Evolutionary conservation across 805 yeast species (phyloP), one percentile per base, ranked within the genome.

Genomic region (Candida nanaspora): DNA sequence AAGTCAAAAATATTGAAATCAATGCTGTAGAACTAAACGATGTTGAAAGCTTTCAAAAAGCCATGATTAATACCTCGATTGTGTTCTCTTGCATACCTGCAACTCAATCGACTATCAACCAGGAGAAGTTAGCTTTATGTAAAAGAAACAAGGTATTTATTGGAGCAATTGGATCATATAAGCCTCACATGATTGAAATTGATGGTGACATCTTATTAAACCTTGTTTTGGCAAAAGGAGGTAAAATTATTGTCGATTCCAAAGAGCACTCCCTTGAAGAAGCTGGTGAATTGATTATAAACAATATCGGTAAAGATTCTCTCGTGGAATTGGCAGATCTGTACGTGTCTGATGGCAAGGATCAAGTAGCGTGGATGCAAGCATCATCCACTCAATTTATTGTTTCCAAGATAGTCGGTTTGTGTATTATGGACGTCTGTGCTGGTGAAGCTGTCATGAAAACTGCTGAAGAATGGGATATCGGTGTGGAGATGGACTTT

Each of bases 111-210:
- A 55, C 66, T 1, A 69, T 80, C 40, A 39, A 48, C 5, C 52
- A 55, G 11, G 43, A 54, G 41, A 54, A 56, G 30, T 38, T 75
- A 47, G 52, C 54, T 42, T 23, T 44, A 15, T 51, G 49, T 23
- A 22, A 25, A 11, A 38, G 35, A 9, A 42, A 41, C 1, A 52
- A 50, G 16, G 57, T 65, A 26, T 80, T 69, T 54, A 69, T 80
- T 35, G 72, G 80, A 14, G 59, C 79, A 26, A 80, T 80, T 50
- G 87, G 87, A 1, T 75, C 82, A 16, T 80, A 79, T 54, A 77
- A 78, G 53, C 85, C 85, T 13, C 70, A 72, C 45, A 79, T 80
- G 86, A 65, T 65, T 31, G 87, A 80, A 56, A 69, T 78, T 39
- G 83, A 78, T 45, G 62, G 60, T 8, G 59, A 59, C 21, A 57